phyloP scores from a whole-genome alignment of 331 rosid species.

The Dryas integrifolia region DNA sequence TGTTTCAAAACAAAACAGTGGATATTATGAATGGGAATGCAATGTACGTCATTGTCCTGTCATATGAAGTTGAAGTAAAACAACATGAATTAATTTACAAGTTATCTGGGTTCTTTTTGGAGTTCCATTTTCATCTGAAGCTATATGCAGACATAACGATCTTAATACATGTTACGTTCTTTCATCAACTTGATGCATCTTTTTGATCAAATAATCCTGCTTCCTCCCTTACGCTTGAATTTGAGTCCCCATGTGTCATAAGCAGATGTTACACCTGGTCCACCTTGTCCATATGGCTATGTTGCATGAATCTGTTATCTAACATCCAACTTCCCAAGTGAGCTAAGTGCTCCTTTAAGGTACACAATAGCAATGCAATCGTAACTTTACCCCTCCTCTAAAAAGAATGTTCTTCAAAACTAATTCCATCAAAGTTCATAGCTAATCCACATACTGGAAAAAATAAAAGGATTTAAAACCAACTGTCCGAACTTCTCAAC shows the following conservation, averaged over 20 bases:
- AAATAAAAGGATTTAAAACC: not conserved
- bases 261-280: not conserved
- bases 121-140: slow-evolving; percentile 7
- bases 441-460: not conserved
- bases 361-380: not conserved
- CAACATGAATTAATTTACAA: not conserved
- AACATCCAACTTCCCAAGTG: not conserved
- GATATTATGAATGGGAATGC: not conserved
- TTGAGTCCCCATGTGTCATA: not conserved
- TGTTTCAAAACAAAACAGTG: not conserved
- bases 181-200: not conserved
- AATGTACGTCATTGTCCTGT: not conserved
- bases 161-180: not conserved
- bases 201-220: not conserved
- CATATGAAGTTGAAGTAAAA: not conserved
- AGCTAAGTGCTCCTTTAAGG: not conserved
- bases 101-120: not conserved
- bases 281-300: not conserved
- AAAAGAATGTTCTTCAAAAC: not conserved
- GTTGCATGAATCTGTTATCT: not conserved
- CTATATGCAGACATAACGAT: not conserved
- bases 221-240: not conserved
- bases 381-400: not conserved
- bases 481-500: not conserved
- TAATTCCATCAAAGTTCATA: not conserved